These are phyloP conservation scores for Aspergillus neotritici DNA, from an alignment of 2,329 filamentous ascomycete genomes.

Conservation along the genomic window DNA sequence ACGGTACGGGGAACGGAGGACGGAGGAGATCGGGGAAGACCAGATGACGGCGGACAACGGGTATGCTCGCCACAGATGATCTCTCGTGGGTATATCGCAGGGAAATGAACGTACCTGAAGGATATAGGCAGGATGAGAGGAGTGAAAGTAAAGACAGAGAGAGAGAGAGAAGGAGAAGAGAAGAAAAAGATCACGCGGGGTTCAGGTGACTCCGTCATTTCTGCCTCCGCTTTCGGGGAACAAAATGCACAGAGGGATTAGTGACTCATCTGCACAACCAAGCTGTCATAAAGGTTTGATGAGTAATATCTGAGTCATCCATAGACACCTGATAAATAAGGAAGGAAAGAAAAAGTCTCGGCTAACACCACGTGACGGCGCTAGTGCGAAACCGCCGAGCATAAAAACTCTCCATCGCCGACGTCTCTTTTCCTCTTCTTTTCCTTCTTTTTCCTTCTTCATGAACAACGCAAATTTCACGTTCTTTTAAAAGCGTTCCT, in stretches of 20 bases:
- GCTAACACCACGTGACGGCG: not conserved
- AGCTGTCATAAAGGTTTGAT: no score
- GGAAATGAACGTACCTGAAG: no score
- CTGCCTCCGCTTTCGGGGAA: constrained; percentile 14
- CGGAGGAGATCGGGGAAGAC: no score
- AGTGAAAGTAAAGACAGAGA: constrained; percentile 9
- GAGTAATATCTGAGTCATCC: no score
- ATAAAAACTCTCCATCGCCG: constrained; percentile 13
- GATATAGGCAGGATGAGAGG: not conserved
- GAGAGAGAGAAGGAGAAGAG: constrained; percentile 8
- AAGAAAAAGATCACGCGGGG: not conserved
- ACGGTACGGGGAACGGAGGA: no score
- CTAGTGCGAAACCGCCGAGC: not conserved
- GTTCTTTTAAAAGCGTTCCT: constrained; percentile 56
- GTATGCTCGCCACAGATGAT: no score
- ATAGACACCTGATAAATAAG: no score
- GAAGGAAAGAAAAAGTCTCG: no score
- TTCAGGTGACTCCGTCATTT: not conserved
- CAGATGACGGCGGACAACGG: no score
- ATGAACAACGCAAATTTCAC: constrained; percentile 55
- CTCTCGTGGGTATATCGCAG: no score
- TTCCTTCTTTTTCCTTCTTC: constrained; percentile 36
- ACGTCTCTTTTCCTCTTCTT: constrained; percentile 22
- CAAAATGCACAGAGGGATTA: not conserved
- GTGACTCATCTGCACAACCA: not conserved